phyloP scores from a whole-genome alignment of 768 basidiomycete genomes.

The Psilocybe azurescens region DNA sequence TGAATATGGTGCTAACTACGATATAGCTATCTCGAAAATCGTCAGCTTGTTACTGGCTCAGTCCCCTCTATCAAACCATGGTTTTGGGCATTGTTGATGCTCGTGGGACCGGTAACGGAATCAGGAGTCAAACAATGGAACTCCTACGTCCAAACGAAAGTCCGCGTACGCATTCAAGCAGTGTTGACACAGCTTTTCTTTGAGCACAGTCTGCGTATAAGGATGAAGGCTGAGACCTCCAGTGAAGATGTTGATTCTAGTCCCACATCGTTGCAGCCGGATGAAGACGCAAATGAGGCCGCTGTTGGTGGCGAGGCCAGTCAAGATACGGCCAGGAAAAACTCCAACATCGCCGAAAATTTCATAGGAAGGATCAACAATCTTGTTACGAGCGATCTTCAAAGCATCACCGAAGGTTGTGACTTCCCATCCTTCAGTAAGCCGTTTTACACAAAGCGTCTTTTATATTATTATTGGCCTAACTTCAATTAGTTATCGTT shows the following conservation, averaged over 20 bases:
- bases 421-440: constrained; percentile 37
- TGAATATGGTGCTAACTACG: not conserved
- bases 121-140: constrained; percentile 60
- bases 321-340: not conserved
- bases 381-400: constrained; percentile 67
- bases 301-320: too few species aligned
- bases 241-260: not conserved
- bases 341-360: constrained; percentile 41
- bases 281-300: not conserved
- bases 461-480: too few species aligned
- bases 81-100: constrained; percentile 65
- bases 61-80: constrained; percentile 54
- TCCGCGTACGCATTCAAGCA: constrained; percentile 42
- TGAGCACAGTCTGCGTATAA: constrained; percentile 59
- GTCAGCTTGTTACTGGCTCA: constrained; percentile 28
- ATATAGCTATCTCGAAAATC: constrained; percentile 29
- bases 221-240: constrained; percentile 53
- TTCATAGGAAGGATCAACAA: constrained; percentile 81
- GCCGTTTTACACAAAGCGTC: not conserved
- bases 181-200: constrained; percentile 48
- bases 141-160: constrained; percentile 51
- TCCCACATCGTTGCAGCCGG: not conserved
- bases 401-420: constrained; percentile 38
- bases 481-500: too few species aligned
- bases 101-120: constrained; percentile 49